Evolutionary conservation across 108 stramenopile species (phyloP).

Genomic region (Nannochloropsis gaditana): DNA sequence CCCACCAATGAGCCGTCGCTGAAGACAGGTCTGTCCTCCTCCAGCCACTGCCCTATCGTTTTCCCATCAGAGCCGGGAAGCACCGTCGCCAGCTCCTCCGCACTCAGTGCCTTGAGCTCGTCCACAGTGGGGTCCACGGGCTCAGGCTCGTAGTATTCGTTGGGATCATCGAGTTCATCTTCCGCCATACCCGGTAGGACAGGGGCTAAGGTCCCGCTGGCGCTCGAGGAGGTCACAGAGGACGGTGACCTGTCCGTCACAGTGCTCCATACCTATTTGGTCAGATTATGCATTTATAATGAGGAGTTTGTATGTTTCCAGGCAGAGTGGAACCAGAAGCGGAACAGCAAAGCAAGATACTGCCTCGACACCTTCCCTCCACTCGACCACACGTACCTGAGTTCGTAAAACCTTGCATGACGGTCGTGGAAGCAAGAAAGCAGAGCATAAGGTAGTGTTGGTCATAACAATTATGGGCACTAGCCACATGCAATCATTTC

Average conservation of each 20-base stretch:
- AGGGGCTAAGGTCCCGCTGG: neutral
- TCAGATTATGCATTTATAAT: neutral
- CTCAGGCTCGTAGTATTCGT: constrained; percentile 15
- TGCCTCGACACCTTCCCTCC: neutral
- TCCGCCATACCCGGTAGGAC: constrained; percentile 14
- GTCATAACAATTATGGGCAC: neutral
- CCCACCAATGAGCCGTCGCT: constrained; percentile 1
- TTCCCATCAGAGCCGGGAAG: neutral
- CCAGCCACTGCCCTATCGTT: neutral
- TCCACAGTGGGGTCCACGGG: neutral
- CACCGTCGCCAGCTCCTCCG: neutral
- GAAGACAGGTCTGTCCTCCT: constrained; percentile 12
- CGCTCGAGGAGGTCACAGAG: neutral
- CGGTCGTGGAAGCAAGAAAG: neutral
- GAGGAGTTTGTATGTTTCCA: no score
- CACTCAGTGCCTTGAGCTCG: constrained; percentile 1
- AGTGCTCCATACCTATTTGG: constrained; percentile 5
- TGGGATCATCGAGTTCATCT: neutral
- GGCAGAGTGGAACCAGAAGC: neutral
- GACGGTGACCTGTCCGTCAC: constrained; percentile 6
- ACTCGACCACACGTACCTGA: neutral
- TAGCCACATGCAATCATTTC: neutral
- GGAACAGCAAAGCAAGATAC: neutral
- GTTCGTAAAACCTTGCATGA: neutral
- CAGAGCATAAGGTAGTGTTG: neutral